phyloP scores from a whole-genome alignment of 2,329 filamentous ascomycete genomes.

The Penicillium brasilianum region DNA sequence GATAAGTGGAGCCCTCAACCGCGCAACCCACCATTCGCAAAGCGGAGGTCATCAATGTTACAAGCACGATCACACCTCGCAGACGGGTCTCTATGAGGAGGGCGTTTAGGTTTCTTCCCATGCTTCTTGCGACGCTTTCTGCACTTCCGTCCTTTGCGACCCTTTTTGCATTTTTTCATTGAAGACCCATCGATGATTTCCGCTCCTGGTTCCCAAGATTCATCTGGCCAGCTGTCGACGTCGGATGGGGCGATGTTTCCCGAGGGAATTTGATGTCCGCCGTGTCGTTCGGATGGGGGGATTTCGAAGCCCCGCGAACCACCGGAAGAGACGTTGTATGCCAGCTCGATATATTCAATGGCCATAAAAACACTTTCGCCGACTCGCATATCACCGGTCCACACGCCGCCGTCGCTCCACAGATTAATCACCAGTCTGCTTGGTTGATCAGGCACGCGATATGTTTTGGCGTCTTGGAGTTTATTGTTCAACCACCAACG shows the following conservation, averaged over 20 bases:
- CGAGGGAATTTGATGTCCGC: conserved; percentile 20
- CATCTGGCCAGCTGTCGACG: background rate
- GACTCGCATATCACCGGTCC: conserved; percentile 48
- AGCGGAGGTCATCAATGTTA: conserved; percentile 23
- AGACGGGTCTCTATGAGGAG: background rate
- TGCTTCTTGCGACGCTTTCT: conserved; percentile 15
- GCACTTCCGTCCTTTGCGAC: conserved; percentile 21
- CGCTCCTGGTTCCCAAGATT: conserved; percentile 10
- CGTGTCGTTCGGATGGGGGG: conserved; percentile 20
- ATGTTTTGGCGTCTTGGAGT: conserved; percentile 39
- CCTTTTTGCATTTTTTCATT: conserved; percentile 25
- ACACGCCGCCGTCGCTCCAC: conserved; percentile 50
- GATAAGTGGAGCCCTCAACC: conserved; percentile 2
- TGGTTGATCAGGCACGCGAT: conserved; percentile 43
- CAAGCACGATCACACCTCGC: conserved; percentile 19
- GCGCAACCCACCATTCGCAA: conserved; percentile 7
- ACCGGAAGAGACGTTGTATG: conserved; percentile 43
- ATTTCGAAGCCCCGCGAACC: background rate
- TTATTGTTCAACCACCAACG: conserved; percentile 46
- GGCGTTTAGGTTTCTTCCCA: conserved; percentile 5
- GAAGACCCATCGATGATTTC: conserved; percentile 13
- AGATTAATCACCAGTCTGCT: conserved; percentile 49
- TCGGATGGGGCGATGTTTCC: conserved; percentile 9
- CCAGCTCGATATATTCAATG: conserved; percentile 50
- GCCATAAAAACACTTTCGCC: conserved; percentile 46